phyloP scores from a whole-genome alignment of 2,329 filamentous ascomycete genomes.

The Plenodomus lindquistii region DNA sequence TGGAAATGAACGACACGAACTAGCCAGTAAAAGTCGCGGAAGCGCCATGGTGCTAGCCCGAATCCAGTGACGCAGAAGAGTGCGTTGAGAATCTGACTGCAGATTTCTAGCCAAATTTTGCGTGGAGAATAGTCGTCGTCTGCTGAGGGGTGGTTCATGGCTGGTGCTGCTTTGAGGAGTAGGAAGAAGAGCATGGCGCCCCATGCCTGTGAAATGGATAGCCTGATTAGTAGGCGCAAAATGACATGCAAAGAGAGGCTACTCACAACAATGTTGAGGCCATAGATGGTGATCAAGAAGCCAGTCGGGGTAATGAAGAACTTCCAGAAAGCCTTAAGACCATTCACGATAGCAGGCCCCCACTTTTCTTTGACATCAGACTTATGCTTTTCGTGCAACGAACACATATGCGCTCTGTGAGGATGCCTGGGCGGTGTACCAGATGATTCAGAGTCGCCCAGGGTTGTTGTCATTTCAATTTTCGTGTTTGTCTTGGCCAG shows the following conservation, averaged over 20 bases:
- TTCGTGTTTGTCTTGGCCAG: conserved; percentile 12
- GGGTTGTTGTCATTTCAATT: background rate
- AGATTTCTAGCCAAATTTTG: conserved; percentile 80
- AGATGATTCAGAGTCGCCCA: background rate
- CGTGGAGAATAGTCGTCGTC: conserved; percentile 73
- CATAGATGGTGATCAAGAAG: conserved; percentile 76
- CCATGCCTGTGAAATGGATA: conserved; percentile 60
- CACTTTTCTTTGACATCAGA: conserved; percentile 43
- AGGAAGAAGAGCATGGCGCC: conserved; percentile 88
- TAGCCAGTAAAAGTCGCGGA: conserved; percentile 78
- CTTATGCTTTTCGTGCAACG: conserved; percentile 31
- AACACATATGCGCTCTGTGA: conserved; percentile 14
- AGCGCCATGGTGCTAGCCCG: conserved; percentile 81
- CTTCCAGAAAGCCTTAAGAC: conserved; percentile 65
- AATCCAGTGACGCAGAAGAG: conserved; percentile 88
- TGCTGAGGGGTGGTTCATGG: conserved; percentile 73
- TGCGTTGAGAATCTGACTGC: conserved; percentile 79
- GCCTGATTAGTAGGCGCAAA: background rate
- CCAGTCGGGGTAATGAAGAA: conserved; percentile 76
- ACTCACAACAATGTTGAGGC: conserved; percentile 69
- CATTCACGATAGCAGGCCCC: conserved; percentile 61
- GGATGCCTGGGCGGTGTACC: background rate
- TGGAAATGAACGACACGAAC: conserved; percentile 59
- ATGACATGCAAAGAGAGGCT: background rate
- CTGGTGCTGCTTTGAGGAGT: conserved; percentile 72